Base-by-base conservation (phyloP, 768 basidiomycete genomes). In the Lentinula raphanica region DNA sequence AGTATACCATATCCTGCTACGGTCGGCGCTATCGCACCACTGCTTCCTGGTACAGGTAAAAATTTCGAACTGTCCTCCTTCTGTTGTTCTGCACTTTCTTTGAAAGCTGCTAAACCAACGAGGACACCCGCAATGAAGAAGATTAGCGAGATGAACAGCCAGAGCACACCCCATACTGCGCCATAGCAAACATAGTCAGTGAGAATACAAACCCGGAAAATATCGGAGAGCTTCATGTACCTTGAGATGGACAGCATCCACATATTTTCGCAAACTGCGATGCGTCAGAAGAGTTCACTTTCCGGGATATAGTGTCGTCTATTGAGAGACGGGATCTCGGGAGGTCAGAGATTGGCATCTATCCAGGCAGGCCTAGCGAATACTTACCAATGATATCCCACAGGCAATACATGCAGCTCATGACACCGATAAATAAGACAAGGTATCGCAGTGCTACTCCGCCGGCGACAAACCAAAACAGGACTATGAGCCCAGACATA, bases 111-210 rank as follows among this genome's bases (percentile, higher is more conserved):
- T 2, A 94, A 67, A 19, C 94, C 91, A 23, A 94, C 85, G 21
- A 95, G 72, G 53, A 95, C 70, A 0, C 90, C 92, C 2, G 80
- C 71, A 6, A 81, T 86, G 64, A 95, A 92, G 74, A 89, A 94
- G 7, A 79, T 60, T 56, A 90, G 78, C 0, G 91, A 87, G 29
- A 84, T 69, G 62, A 94, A 69, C 36, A 93, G 81, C 94, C 94
- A 95, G 50, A 95, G 79, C 54, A 94, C 83, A 32, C 93, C 93
- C 92, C 92, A 93, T 0, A 90, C 92, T 91, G 60, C 19, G n/a
- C n/a, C n/a, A n/a, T n/a, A n/a, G n/a, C 40, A 36, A 48, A 56
- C 23, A 62, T 35, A 60, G 55, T 58, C 36, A 59, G 29, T 53
- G 31, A 11, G n/a, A 23, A 39, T 15, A 12, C n/a, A 21, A 12